Evolutionary conservation across 768 basidiomycete species (phyloP).

Genomic region (Hypholoma sublateritium): DNA sequence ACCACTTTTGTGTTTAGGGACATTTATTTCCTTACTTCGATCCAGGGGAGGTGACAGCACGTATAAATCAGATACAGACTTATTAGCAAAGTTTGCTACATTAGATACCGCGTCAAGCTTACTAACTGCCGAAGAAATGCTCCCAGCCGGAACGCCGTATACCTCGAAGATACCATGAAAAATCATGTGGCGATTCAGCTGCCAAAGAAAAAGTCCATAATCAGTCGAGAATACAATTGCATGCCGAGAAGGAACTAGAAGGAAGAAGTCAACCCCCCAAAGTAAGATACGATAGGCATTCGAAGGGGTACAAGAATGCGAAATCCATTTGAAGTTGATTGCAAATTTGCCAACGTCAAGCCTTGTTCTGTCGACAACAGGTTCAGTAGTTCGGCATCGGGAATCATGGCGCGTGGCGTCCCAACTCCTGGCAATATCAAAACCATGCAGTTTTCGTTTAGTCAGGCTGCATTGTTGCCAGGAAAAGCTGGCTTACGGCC

Average conservation of each 20-base stretch:
- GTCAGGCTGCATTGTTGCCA: background rate
- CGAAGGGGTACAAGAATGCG: too few relatives aligned
- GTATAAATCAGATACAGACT: background rate
- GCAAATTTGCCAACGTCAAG: slow-evolving; percentile 94
- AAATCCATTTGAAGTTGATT: slow-evolving; percentile 49
- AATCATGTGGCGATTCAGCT: slow-evolving; percentile 96
- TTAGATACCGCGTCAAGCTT: slow-evolving; percentile 88
- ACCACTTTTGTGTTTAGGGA: slow-evolving; percentile 90
- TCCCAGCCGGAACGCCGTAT: slow-evolving; percentile 86
- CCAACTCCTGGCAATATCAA: slow-evolving; percentile 91
- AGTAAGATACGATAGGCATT: too few relatives aligned
- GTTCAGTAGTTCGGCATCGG: slow-evolving; percentile 89
- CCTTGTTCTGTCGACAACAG: slow-evolving; percentile 71
- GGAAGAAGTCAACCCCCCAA: too few relatives aligned
- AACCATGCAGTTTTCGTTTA: slow-evolving; percentile 58
- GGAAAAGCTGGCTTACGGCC: slow-evolving; percentile 55
- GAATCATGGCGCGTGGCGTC: slow-evolving; percentile 99
- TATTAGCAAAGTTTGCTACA: background rate
- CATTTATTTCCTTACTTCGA: slow-evolving; percentile 95
- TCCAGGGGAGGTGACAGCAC: slow-evolving; percentile 71
- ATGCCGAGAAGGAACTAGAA: too few relatives aligned
- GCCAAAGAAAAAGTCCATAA: too few relatives aligned
- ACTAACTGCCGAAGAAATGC: slow-evolving; percentile 95
- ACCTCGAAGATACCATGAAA: slow-evolving; percentile 96
- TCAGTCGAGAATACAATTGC: too few relatives aligned